phyloP scores from a whole-genome alignment of 305 asterid species.

The Fraxinus dipetala region DNA sequence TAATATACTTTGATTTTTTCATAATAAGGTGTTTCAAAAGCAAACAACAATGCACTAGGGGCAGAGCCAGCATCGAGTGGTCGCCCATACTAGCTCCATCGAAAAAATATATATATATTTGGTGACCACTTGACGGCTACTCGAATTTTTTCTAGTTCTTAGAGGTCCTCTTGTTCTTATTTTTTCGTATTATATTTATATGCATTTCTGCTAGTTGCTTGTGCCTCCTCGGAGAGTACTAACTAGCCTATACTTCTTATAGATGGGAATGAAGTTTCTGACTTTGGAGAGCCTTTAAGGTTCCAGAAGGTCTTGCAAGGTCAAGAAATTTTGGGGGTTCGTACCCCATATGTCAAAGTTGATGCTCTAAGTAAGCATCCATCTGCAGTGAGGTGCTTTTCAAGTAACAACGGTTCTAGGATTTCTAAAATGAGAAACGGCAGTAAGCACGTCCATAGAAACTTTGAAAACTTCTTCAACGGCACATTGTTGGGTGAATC shows the following conservation, averaged over 20 bases:
- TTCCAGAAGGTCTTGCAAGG: conserved; percentile 99
- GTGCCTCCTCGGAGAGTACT: conserved; percentile 4
- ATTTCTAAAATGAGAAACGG: conserved; percentile 27
- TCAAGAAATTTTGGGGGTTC: conserved; percentile 78
- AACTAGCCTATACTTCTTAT: conserved; percentile 17
- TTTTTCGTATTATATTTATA: background rate
- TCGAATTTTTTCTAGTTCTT: conserved; percentile 31
- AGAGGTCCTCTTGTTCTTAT: conserved; percentile 40
- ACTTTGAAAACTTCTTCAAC: conserved; percentile 34
- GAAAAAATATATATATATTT: too few species aligned
- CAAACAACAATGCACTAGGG: background rate
- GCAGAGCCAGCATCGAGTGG: background rate
- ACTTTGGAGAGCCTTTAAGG: conserved; percentile 69
- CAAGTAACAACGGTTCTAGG: conserved; percentile 35
- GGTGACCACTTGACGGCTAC: background rate
- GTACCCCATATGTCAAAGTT: conserved; percentile 39
- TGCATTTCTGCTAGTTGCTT: background rate
- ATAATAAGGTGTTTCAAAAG: background rate
- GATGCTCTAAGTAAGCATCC: conserved; percentile 47
- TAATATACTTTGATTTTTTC: background rate
- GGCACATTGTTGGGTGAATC: conserved; percentile 44
- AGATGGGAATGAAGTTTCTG: conserved; percentile 58
- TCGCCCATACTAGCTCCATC: background rate
- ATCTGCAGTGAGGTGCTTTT: conserved; percentile 41
- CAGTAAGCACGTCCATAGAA: conserved; percentile 31